phyloP scores from a whole-genome alignment of 306 rosid species.

The Aeschynomene evenia region DNA sequence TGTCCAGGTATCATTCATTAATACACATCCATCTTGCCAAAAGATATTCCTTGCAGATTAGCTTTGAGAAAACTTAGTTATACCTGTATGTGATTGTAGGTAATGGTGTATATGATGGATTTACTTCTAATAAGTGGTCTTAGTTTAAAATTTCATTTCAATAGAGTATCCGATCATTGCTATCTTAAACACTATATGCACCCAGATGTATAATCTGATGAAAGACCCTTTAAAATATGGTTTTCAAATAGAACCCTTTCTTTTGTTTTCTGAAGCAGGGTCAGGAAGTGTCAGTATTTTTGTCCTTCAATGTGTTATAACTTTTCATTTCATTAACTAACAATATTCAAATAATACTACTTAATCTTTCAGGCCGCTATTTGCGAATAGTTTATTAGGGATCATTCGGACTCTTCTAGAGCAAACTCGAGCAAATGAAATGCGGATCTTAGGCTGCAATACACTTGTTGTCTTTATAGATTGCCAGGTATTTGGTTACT shows the following conservation, averaged over 20 bases:
- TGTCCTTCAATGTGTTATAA: constrained; percentile 11
- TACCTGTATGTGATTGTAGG: constrained; percentile 12
- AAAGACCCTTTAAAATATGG: constrained; percentile 24
- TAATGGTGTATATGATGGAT: constrained; percentile 18
- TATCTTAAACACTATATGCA: neutral
- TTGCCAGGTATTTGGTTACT: constrained; percentile 66
- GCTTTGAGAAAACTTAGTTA: constrained; percentile 14
- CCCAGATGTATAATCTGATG: neutral
- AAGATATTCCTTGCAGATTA: neutral
- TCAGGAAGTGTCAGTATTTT: constrained; percentile 6
- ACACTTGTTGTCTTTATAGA: constrained; percentile 67
- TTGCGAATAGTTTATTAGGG: constrained; percentile 79
- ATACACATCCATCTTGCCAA: neutral
- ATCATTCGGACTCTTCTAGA: constrained; percentile 77
- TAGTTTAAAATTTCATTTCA: neutral
- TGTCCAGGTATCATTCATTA: constrained; percentile 6
- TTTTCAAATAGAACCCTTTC: neutral
- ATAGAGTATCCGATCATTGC: neutral
- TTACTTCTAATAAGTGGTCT: constrained; percentile 13
- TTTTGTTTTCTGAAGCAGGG: constrained; percentile 10
- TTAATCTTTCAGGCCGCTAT: constrained; percentile 76
- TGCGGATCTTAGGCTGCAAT: constrained; percentile 77
- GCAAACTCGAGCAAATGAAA: constrained; percentile 66
- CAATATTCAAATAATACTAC: constrained; percentile 28
- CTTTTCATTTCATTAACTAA: constrained; percentile 18